phyloP scores from a whole-genome alignment of 2,329 filamentous ascomycete genomes.

The Monilinia aucupariae region DNA sequence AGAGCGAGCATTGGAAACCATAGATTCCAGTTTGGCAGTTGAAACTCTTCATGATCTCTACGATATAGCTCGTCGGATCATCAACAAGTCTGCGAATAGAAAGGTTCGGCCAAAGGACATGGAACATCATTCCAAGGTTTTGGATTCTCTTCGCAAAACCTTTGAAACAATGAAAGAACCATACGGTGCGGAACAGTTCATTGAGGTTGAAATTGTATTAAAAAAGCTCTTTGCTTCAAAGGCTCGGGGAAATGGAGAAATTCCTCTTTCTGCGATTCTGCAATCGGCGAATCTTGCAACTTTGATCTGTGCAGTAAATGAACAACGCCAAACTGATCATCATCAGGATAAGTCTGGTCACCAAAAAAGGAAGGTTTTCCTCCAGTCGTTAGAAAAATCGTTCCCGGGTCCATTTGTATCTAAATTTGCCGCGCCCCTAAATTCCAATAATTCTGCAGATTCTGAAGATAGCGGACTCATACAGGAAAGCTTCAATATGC shows the following conservation, averaged over 20 bases:
- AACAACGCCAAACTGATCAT: neutral
- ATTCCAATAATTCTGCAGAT: slow-evolving; percentile 31
- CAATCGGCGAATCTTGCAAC: slow-evolving; percentile 42
- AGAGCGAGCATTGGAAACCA: slow-evolving; percentile 27
- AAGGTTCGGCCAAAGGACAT: slow-evolving; percentile 23
- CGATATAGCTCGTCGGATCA: slow-evolving; percentile 33
- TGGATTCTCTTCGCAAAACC: slow-evolving; percentile 22
- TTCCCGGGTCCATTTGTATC: slow-evolving; percentile 37
- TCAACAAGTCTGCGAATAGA: slow-evolving; percentile 37
- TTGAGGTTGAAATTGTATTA: slow-evolving; percentile 35
- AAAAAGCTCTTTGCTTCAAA: slow-evolving; percentile 35
- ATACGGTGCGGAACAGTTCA: slow-evolving; percentile 33
- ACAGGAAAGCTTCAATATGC: slow-evolving; percentile 43
- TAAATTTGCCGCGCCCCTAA: slow-evolving; percentile 23
- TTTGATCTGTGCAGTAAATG: neutral
- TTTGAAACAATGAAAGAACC: slow-evolving; percentile 21
- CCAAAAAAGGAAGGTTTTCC: slow-evolving; percentile 14
- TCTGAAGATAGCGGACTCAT: slow-evolving; percentile 39
- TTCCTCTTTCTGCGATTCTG: slow-evolving; percentile 32
- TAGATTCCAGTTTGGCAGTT: slow-evolving; percentile 37
- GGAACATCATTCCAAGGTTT: slow-evolving; percentile 31
- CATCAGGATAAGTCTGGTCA: neutral
- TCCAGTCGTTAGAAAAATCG: slow-evolving; percentile 33
- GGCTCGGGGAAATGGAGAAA: neutral
- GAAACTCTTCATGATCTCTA: slow-evolving; percentile 39